Evolutionary conservation across 2,329 filamentous ascomycete species (phyloP), one percentile per base, ranked within the genome.

Genomic region (Scedosporium aurantiacum): DNA sequence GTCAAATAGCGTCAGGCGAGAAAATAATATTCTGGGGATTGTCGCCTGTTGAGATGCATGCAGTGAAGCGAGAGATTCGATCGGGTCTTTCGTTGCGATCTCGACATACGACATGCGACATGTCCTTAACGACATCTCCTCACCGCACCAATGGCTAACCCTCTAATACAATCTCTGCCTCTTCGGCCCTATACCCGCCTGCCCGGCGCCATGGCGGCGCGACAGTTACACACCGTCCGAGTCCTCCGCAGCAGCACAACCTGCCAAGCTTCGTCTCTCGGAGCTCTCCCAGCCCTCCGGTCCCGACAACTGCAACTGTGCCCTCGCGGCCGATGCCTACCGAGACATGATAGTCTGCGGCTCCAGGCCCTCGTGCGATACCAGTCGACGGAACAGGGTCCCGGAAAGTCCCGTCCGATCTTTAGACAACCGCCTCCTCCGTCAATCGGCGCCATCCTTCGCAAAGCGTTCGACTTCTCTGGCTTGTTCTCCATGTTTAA

Each of bases 391-490:
- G 32, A 50, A 23, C 58, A 60, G n/a, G 37, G n/a, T 27, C 47
- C 27, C 8, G 52, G 25, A 4, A 18, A 50, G 8, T 55, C 58
- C 18, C 21, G 27, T 16, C 43, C 58, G 7, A 52, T 14, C 50
- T 54, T 54, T 28, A 23, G 50, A 54, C 50, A 37, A 18, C 58
- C 50, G n/a, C 8, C 58, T 18, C 58, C 28, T n/a, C 58, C 58
- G 27, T 28, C 58, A 6, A 14, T 60, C 58, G 40, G 40, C 4
- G 58, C 40, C 14, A 55, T 60, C 58, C 25, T 60, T 23, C 58
- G 58, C 16, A 60, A 60, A 18, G 58, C 45, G 28, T 52, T 61
- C 12, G 25, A 61, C 40, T 61, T 61, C 54, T 45, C 52, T 18
- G 23, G 37, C 25, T 5, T 47, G 21, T 61, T 57, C 6, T 40